Evolutionary conservation across 2,329 filamentous ascomycete genomes (phyloP), one percentile per base, ranked within the genome.

Genomic region (Trichoderma polysporum): DNA sequence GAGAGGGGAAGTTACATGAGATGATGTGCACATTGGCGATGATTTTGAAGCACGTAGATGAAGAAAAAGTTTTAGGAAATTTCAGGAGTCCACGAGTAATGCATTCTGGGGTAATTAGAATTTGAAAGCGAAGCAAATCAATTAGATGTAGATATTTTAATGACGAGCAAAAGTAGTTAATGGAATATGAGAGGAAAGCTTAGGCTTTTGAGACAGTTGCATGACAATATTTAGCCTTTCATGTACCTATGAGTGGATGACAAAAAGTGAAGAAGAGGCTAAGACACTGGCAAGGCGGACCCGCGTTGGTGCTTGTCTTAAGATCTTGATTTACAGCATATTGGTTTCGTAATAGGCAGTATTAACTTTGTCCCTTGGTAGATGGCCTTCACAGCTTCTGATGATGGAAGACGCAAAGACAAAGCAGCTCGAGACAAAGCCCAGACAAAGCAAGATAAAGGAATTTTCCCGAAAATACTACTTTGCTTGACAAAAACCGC

Each of bases 131-230:
- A 17, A 49, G 15, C 27, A 22, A n/a, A 10, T 15, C 9, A 50
- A 41, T 33, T 58, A 58, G 53, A 58, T 50, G 53, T 57, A 50
- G 4, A 58, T 29, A 50, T 2, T 58, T 39, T 66, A 58, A 65
- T 57, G 35, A 57, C 12, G 31, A 58, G 22, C 6, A 37, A 50
- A 57, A 66, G 22, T n/a, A 37, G 25, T 47, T 31, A 35, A 63
- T 41, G 12, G 17, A 19, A 22, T 37, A 47, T 22, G 25, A 45
- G 10, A 22, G 17, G 29, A 19, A 15, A 27, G 39, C 22, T 49
- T 49, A 13, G 1, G 13, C 22, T 49, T 49, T 49, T 12, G 13
- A 12, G 9, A 41, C 9, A 41, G 19, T 41, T 41, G 37, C 37
- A 41, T n/a, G 9, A n/a, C 39, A 41, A 19, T 19, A 19, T 41